Conservation (phyloP, 495 filamentous ascomycete genomes). For the Daldinia vernicosa region DNA sequence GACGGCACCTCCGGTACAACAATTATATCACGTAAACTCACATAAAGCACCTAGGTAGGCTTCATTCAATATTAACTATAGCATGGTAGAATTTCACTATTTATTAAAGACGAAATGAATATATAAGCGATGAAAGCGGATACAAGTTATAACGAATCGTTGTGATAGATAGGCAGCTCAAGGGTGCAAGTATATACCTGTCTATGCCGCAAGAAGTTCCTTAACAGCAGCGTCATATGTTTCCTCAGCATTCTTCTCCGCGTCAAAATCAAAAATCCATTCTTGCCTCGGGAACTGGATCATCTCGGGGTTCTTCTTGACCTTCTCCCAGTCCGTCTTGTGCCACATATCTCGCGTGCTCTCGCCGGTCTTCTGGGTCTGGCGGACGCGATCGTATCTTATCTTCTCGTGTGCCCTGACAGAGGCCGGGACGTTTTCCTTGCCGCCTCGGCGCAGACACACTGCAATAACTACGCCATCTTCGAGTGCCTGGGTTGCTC, state of each 20-base stretch:
- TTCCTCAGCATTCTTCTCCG: slow-evolving; percentile 65
- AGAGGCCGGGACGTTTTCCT: slow-evolving; percentile 56
- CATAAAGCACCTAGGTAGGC: too few relatives aligned
- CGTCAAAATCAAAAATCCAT: slow-evolving; percentile 66
- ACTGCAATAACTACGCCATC: slow-evolving; percentile 69
- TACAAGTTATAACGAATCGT: not conserved
- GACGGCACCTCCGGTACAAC: not conserved
- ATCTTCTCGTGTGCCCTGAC: slow-evolving; percentile 61
- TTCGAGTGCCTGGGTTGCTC: slow-evolving; percentile 73
- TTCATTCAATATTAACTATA: too few relatives aligned
- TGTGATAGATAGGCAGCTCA: not conserved
- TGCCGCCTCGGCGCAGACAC: slow-evolving; percentile 64
- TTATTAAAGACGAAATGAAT: too few relatives aligned
- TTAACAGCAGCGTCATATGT: slow-evolving; percentile 56
- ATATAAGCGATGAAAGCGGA: too few relatives aligned
- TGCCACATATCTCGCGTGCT: slow-evolving; percentile 65
- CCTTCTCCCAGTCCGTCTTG: slow-evolving; percentile 64
- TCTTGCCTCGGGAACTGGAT: slow-evolving; percentile 64
- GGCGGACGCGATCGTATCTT: slow-evolving; percentile 57
- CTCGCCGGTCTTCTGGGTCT: slow-evolving; percentile 63
- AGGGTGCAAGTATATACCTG: not conserved
- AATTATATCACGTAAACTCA: not conserved
- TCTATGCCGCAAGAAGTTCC: slow-evolving; percentile 27
- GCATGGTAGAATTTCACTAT: too few relatives aligned
- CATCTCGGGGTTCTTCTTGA: slow-evolving; percentile 59